Evolutionary conservation across 1,284 basidiomycete species (phyloP).

Genomic region (Laetiporus sulphureus): DNA sequence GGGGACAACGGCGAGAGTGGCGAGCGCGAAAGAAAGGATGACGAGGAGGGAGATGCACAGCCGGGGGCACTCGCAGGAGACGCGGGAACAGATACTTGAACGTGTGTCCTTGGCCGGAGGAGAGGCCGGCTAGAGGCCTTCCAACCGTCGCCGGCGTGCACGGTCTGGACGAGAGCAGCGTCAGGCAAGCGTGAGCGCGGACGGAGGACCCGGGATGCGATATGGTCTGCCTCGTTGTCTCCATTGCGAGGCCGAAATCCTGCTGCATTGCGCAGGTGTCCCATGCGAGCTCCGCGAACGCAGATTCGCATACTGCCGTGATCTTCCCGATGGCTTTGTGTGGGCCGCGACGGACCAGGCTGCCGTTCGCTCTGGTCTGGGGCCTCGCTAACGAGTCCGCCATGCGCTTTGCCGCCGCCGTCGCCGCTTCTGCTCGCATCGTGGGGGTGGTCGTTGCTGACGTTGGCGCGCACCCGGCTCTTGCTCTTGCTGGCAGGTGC

Average conservation of each 20-base stretch:
- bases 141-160: slow-evolving; percentile 17
- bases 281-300: slow-evolving; percentile 5
- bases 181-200: slow-evolving; percentile 14
- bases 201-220: slow-evolving; percentile 16
- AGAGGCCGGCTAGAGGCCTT: slow-evolving; percentile 14
- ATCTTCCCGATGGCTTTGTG: slow-evolving; percentile 10
- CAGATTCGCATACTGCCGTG: slow-evolving; percentile 14
- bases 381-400: slow-evolving; percentile 9
- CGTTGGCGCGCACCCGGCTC: slow-evolving; percentile 12
- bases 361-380: slow-evolving; percentile 9
- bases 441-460: slow-evolving; percentile 12
- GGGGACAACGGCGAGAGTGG: slow-evolving; percentile 15
- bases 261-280: slow-evolving; percentile 6
- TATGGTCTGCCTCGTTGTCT: slow-evolving; percentile 21
- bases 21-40: slow-evolving; percentile 7
- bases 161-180: slow-evolving; percentile 22
- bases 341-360: slow-evolving; percentile 6
- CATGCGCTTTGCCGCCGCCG: slow-evolving; percentile 10
- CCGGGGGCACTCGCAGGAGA: slow-evolving; percentile 1
- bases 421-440: slow-evolving; percentile 15
- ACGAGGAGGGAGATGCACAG: slow-evolving; percentile 9
- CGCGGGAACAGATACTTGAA: slow-evolving; percentile 9
- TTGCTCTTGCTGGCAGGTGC: background rate
- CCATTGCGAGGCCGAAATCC: slow-evolving; percentile 18
- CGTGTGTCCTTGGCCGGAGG: slow-evolving; percentile 17